phyloP scores from a whole-genome alignment of 306 rosid genomes.

The Dalbergia cultrata region DNA sequence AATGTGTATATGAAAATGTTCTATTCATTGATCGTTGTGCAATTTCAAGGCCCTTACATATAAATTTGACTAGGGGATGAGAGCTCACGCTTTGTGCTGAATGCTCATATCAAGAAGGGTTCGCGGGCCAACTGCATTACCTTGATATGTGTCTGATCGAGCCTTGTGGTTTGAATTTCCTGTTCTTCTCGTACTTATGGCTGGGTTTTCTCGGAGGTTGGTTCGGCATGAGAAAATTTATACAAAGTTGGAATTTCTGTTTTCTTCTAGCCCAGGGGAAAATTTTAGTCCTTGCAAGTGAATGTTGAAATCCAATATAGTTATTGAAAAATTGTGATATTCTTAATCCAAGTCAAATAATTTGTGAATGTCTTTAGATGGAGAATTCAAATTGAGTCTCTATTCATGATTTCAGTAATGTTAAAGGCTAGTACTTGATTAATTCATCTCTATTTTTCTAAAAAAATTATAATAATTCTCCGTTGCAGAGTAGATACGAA shows the following conservation, averaged over 20 bases:
- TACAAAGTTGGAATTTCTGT: conserved; percentile 33
- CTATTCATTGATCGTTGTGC: conserved; percentile 52
- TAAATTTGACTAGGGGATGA: conserved; percentile 32
- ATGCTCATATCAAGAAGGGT: conserved; percentile 40
- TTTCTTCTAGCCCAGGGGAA: conserved; percentile 32
- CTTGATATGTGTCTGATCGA: conserved; percentile 18
- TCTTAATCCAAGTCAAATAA: not conserved
- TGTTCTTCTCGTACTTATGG: conserved; percentile 32
- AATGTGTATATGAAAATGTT: conserved; percentile 53
- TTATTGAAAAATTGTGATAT: conserved; percentile 12
- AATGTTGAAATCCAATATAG: conserved; percentile 21
- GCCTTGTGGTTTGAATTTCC: conserved; percentile 38
- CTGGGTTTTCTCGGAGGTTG: conserved; percentile 15
- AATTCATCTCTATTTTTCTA: not conserved
- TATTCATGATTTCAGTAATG: not conserved
- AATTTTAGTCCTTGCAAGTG: conserved; percentile 13
- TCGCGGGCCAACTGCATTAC: conserved; percentile 23
- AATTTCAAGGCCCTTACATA: conserved; percentile 40
- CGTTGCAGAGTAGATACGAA: not conserved
- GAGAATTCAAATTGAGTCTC: not conserved
- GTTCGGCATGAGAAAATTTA: conserved; percentile 9
- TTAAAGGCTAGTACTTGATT: not conserved
- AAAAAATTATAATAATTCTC: not conserved
- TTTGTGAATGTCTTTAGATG: conserved; percentile 6
- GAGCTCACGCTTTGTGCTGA: conserved; percentile 46